These are phyloP conservation scores for Rhodotorula graminis DNA, from an alignment of 768 basidiomycete species.

Conservation along the genomic window DNA sequence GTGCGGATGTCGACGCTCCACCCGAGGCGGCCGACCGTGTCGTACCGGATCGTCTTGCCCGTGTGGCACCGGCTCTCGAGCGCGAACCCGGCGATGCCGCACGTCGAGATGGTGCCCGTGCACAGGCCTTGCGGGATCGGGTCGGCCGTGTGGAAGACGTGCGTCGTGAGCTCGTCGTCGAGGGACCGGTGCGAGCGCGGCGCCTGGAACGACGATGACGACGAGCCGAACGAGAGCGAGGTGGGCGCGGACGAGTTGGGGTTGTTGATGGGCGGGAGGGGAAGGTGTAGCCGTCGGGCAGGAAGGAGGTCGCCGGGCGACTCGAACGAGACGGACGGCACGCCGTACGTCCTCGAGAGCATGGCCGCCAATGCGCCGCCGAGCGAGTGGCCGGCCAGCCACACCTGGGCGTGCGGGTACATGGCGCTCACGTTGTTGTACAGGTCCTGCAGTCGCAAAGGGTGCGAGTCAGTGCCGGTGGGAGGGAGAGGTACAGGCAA, in stretches of 20 bases:
- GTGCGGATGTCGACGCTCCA: constrained; percentile 74
- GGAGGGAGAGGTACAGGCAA: neutral
- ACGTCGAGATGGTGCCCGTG: constrained; percentile 68
- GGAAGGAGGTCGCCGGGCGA: constrained; percentile 80
- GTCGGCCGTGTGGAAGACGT: constrained; percentile 89
- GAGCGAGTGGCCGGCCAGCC: constrained; percentile 74
- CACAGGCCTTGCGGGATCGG: constrained; percentile 82
- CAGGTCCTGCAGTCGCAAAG: constrained; percentile 58
- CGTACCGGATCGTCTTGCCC: constrained; percentile 74
- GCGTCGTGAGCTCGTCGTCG: constrained; percentile 51
- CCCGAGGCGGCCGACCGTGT: constrained; percentile 71
- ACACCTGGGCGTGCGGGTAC: constrained; percentile 84
- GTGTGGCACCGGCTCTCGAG: constrained; percentile 82
- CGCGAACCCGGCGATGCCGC: constrained; percentile 79
- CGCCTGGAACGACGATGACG: too few relatives aligned
- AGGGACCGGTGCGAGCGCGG: neutral
- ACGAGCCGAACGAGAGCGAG: too few relatives aligned
- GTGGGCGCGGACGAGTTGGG: neutral
- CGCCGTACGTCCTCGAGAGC: constrained; percentile 84
- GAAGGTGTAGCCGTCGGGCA: constrained; percentile 74
- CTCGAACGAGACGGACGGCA: constrained; percentile 84
- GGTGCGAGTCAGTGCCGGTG: too few relatives aligned
- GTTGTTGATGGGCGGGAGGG: constrained; percentile 60
- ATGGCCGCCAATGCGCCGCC: constrained; percentile 82
- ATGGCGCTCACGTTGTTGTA: constrained; percentile 87